Evolutionary conservation across 331 rosid genomes (phyloP).

Genomic region (Spiraea crenata): DNA sequence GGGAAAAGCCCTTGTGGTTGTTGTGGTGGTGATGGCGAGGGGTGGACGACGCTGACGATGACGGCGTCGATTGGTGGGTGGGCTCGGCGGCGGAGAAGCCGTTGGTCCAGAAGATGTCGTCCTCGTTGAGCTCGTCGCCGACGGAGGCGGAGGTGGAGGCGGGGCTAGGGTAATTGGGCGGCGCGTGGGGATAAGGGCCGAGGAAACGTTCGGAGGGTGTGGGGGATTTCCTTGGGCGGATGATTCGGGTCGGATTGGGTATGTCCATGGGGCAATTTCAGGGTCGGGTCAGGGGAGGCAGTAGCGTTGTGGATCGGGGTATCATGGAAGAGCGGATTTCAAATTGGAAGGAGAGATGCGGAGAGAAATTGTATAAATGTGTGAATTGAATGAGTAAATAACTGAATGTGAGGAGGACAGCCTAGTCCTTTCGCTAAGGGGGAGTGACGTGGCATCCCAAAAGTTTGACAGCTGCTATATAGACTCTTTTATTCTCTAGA

Average conservation of each 20-base stretch:
- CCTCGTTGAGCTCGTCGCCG: conserved; percentile 61
- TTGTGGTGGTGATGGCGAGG: conserved; percentile 25
- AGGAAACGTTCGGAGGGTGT: conserved; percentile 58
- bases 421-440: too few relatives aligned
- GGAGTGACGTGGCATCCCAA: conserved; percentile 10
- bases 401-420: too few relatives aligned
- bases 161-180: conserved; percentile 26
- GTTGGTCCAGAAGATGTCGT: conserved; percentile 57
- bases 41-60: conserved; percentile 43
- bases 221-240: conserved; percentile 33
- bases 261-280: conserved; percentile 38
- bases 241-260: conserved; percentile 36
- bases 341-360: background rate
- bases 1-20: conserved; percentile 40
- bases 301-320: background rate
- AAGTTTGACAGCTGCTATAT: background rate
- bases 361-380: background rate
- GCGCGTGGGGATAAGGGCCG: conserved; percentile 33
- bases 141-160: conserved; percentile 5
- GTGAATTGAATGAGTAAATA: too few relatives aligned
- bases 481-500: too few relatives aligned
- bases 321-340: background rate
- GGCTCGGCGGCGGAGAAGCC: conserved; percentile 47
- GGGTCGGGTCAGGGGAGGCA: conserved; percentile 12
- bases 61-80: conserved; percentile 20